A percentile compares a stretch with the other conserved stretches of the same genome.
Conservation (phyloP, 176 grass and related monocot genomes). For the Oryza glumipatula region DNA sequence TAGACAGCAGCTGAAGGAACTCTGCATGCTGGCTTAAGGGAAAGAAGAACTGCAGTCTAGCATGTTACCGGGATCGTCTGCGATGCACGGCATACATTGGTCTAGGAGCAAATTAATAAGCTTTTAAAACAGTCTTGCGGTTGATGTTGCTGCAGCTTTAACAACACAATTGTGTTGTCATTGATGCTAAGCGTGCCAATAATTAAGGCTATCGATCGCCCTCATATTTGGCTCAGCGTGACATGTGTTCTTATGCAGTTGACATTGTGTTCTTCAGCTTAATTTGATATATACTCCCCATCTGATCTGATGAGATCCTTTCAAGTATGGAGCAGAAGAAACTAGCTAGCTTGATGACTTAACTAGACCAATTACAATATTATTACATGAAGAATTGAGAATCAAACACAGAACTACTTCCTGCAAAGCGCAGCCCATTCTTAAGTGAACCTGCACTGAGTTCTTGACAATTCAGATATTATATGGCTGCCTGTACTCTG, state of each 20-base stretch:
- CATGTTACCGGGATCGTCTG: slow-evolving; percentile 26
- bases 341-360: not conserved
- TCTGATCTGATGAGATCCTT: not conserved
- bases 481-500: not conserved
- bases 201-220: not conserved
- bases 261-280: not conserved
- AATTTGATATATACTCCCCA: not conserved
- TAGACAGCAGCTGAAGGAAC: slow-evolving; percentile 23
- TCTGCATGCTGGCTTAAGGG: not conserved
- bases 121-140: not conserved
- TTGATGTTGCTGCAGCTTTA: not conserved
- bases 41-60: not conserved
- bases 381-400: not conserved
- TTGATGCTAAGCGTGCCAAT: not conserved
- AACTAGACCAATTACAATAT: too few species aligned
- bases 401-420: not conserved
- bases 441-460: not conserved
- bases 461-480: not conserved
- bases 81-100: not conserved
- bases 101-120: not conserved
- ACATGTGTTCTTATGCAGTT: not conserved
- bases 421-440: not conserved
- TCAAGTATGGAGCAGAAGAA: not conserved
- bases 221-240: not conserved
- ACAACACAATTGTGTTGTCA: not conserved